phyloP scores from a whole-genome alignment of 768 basidiomycete genomes.

The Kwoniella pini region DNA sequence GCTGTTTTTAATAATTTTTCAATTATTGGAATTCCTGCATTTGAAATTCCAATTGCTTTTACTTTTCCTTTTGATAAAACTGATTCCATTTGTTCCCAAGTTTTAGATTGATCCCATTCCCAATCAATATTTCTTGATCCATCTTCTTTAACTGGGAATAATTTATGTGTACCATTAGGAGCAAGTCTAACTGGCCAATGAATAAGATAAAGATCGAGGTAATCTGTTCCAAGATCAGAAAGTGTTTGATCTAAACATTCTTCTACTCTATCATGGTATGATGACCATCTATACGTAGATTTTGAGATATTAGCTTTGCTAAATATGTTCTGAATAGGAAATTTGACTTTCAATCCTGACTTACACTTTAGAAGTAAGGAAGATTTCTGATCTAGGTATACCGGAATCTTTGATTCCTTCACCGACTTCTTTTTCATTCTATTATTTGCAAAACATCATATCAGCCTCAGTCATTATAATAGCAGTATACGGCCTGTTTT shows the following conservation, averaged over 20 bases:
- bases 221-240: slow-evolving; percentile 67
- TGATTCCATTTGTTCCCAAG: slow-evolving; percentile 61
- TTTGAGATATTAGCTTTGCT: no score
- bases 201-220: slow-evolving; percentile 73
- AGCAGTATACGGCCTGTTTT: slow-evolving; percentile 1
- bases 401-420: slow-evolving; percentile 75
- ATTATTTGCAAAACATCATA: slow-evolving; percentile 39
- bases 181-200: slow-evolving; percentile 19
- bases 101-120: slow-evolving; percentile 17
- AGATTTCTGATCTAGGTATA: slow-evolving; percentile 70
- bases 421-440: slow-evolving; percentile 79
- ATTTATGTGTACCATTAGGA: slow-evolving; percentile 2
- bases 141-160: slow-evolving; percentile 15
- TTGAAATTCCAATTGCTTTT: slow-evolving; percentile 65
- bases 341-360: slow-evolving; percentile 59
- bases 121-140: slow-evolving; percentile 26
- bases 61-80: slow-evolving; percentile 58
- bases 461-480: not conserved
- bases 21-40: slow-evolving; percentile 65
- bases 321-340: slow-evolving; percentile 37
- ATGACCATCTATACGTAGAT: slow-evolving; percentile 46
- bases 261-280: slow-evolving; percentile 62
- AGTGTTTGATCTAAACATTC: slow-evolving; percentile 72
- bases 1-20: slow-evolving; percentile 70
- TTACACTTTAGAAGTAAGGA: slow-evolving; percentile 64